Evolutionary conservation across 306 rosid species (phyloP), one percentile per base, ranked within the genome.

Genomic region (Benincasa hispida): DNA sequence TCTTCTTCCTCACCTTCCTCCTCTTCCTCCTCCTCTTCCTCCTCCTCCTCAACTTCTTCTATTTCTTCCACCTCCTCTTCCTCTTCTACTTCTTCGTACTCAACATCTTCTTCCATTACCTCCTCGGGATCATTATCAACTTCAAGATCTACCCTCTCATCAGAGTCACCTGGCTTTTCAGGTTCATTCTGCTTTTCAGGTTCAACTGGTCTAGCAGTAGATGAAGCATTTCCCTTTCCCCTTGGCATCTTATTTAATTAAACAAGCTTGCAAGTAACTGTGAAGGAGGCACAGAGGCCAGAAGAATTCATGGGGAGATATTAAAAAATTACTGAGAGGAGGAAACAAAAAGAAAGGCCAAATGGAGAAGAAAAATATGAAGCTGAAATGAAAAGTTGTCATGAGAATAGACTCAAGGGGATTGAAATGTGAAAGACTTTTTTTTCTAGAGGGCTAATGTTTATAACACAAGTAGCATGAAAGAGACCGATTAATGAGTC

Each of bases 221-320:
- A 78, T 75, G 91, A 84, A 80, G 96, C 87, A 84, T 82, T 82
- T 89, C 80, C 85, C 78, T 88, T 89, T 82, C 80, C 89, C 78
- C 81, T 82, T 81, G 96, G 93, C 99, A 94, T 94, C 93, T 85
- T 89, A 86, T 41, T 82, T 89, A 92, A 87, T 78, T 78, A 86
- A 85, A 90, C 82, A 89, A 83, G 87, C 88, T 92, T 81, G 96
- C 86, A 88, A 89, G 91, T 87, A 94, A 92, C 97, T 90, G 92
- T 90, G 92, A 88, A 85, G 93, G 92, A 89, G 95, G 90, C 96
- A 91, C 96, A 85, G 89, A 85, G 97, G 91, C 99, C 93, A 90
- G 95, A 94, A 87, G 89, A 91, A 85, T 83, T 94, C 95, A 89
- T 87, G 96, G 97, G 97, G 88, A 85, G 95, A 90, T 87, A 91